Evolutionary conservation across 2,329 filamentous ascomycete genomes (phyloP).

Genomic region (Alternaria dauci): DNA sequence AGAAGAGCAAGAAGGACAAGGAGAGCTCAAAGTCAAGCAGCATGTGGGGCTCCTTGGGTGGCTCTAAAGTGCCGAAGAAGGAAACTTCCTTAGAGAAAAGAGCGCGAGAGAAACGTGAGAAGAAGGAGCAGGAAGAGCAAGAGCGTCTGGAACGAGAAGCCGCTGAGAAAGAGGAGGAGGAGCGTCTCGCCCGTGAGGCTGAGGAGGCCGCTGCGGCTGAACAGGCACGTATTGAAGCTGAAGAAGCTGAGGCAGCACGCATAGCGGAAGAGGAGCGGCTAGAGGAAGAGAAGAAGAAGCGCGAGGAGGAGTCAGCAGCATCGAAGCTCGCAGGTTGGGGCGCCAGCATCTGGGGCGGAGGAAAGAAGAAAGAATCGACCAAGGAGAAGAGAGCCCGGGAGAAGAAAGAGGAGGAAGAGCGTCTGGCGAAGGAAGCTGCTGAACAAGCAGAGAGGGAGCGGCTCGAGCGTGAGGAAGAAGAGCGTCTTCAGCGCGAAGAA

Average conservation of each 20-base stretch:
- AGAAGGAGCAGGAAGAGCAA: slow-evolving; percentile 38
- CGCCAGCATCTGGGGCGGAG: slow-evolving; percentile 33
- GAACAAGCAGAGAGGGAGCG: slow-evolving; percentile 36
- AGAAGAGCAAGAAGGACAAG: slow-evolving; percentile 41
- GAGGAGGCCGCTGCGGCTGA: slow-evolving; percentile 45
- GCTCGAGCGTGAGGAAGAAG: slow-evolving; percentile 36
- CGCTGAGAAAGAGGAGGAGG: slow-evolving; percentile 52
- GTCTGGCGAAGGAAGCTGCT: slow-evolving; percentile 16
- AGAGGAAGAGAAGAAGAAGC: slow-evolving; percentile 28
- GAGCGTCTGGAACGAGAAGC: slow-evolving; percentile 48
- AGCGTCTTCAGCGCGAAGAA: slow-evolving; percentile 50
- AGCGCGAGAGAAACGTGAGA: slow-evolving; percentile 37
- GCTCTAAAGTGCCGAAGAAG: slow-evolving; percentile 36
- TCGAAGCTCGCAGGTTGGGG: slow-evolving; percentile 46
- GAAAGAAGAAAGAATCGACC: slow-evolving; percentile 51
- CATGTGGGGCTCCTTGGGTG: slow-evolving; percentile 34
- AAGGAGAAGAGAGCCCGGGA: slow-evolving; percentile 45
- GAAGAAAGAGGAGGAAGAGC: slow-evolving; percentile 46
- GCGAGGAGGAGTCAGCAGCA: slow-evolving; percentile 30
- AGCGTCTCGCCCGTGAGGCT: slow-evolving; percentile 34
- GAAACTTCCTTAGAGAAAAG: slow-evolving; percentile 50
- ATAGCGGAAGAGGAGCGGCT: slow-evolving; percentile 30
- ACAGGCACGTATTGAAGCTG: slow-evolving; percentile 35
- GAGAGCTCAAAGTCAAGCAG: slow-evolving; percentile 31
- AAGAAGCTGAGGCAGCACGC: slow-evolving; percentile 18